Conservation (phyloP, 352 stramenopile species). For the Phytophthora constricta region DNA sequence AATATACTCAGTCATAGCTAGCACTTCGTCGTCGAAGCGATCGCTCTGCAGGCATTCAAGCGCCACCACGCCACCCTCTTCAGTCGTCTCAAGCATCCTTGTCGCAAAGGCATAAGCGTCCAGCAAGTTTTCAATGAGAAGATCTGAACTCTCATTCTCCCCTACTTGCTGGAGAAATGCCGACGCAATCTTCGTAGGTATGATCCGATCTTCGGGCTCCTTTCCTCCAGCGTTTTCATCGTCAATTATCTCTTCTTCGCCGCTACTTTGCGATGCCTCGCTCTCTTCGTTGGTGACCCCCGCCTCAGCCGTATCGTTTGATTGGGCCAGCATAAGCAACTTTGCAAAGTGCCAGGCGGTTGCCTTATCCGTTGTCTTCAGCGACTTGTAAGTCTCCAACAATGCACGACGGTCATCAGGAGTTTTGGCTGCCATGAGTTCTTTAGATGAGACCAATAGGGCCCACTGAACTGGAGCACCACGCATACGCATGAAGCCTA, state of each 20-base stretch:
- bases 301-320: slow-evolving; percentile 50
- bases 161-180: slow-evolving; percentile 62
- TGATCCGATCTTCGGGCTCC: slow-evolving; percentile 16
- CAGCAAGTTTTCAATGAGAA: slow-evolving; percentile 64
- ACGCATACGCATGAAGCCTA: slow-evolving; percentile 75
- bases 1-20: slow-evolving; percentile 82
- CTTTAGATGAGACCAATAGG: slow-evolving; percentile 73
- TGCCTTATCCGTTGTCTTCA: slow-evolving; percentile 47
- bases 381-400: slow-evolving; percentile 51
- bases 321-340: slow-evolving; percentile 68
- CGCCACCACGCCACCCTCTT: slow-evolving; percentile 57
- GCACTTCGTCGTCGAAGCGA: slow-evolving; percentile 59
- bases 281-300: slow-evolving; percentile 17
- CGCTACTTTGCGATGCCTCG: slow-evolving; percentile 11
- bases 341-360: slow-evolving; percentile 84
- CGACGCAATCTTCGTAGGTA: slow-evolving; percentile 44
- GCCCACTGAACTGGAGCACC: slow-evolving; percentile 79
- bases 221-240: slow-evolving; percentile 8
- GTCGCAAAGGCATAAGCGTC: slow-evolving; percentile 67
- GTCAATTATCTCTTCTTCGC: not conserved
- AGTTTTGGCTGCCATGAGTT: slow-evolving; percentile 63
- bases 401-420: slow-evolving; percentile 44
- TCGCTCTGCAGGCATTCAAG: slow-evolving; percentile 50
- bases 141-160: slow-evolving; percentile 47
- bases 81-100: slow-evolving; percentile 35